phyloP scores from a whole-genome alignment of 805 yeast species.

The Ogataea salicorniae region DNA sequence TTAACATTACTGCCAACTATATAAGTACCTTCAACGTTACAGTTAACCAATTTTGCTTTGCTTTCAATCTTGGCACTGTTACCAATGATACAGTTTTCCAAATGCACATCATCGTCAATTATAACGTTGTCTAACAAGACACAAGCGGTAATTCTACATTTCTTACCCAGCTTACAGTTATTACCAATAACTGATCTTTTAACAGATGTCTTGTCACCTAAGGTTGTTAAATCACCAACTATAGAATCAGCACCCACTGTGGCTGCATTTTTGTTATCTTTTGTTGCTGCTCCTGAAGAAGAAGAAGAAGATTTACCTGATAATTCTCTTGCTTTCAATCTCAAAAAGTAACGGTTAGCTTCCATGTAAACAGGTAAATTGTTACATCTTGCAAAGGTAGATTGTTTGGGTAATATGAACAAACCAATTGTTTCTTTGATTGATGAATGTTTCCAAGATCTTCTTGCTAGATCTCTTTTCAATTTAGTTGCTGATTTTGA shows the following conservation, averaged over 20 bases:
- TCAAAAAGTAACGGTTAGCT: slow-evolving; percentile 76
- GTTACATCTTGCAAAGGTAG: slow-evolving; percentile 71
- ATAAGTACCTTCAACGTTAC: slow-evolving; percentile 81
- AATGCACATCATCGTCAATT: slow-evolving; percentile 69
- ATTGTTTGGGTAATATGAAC: slow-evolving; percentile 62
- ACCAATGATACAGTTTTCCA: slow-evolving; percentile 90
- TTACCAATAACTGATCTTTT: slow-evolving; percentile 80
- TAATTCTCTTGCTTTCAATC: slow-evolving; percentile 46
- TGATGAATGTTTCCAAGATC: slow-evolving; percentile 80
- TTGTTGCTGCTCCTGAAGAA: neutral
- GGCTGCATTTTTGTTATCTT: slow-evolving; percentile 45
- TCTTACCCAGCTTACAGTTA: slow-evolving; percentile 71
- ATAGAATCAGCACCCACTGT: slow-evolving; percentile 84
- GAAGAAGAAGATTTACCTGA: slow-evolving; percentile 18
- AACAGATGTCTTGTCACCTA: slow-evolving; percentile 82
- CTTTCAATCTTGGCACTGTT: slow-evolving; percentile 54
- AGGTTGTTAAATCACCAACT: slow-evolving; percentile 58
- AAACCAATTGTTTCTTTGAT: slow-evolving; percentile 60
- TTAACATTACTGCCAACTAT: slow-evolving; percentile 52
- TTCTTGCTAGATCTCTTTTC: slow-evolving; percentile 81
- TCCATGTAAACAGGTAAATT: slow-evolving; percentile 81
- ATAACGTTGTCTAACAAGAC: slow-evolving; percentile 65
- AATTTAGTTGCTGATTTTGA: slow-evolving; percentile 58
- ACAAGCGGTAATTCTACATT: slow-evolving; percentile 85
- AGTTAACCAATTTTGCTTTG: slow-evolving; percentile 65